Evolutionary conservation across 805 yeast genomes (phyloP).

Genomic region (Pichia eremophila): DNA sequence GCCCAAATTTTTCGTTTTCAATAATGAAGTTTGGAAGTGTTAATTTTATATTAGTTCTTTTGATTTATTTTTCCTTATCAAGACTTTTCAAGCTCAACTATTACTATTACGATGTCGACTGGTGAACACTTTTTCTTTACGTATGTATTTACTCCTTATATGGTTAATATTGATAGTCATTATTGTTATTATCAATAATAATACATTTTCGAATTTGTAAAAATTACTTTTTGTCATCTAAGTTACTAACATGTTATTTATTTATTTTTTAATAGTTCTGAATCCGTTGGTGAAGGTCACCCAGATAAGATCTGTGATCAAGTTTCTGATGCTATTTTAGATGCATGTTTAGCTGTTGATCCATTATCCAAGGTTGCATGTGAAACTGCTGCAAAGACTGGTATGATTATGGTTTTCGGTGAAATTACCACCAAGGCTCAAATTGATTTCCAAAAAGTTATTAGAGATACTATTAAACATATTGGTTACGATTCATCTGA

Average conservation of each 20-base stretch:
- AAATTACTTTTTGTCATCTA: too few species aligned
- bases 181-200: too few species aligned
- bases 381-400: conserved; percentile 98
- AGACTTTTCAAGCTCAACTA: not conserved
- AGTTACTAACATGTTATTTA: conserved; percentile 1
- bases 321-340: conserved; percentile 95
- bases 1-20: not conserved
- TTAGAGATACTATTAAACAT: conserved; percentile 97
- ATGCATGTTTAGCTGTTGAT: conserved; percentile 92
- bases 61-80: not conserved
- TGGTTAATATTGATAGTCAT: too few species aligned
- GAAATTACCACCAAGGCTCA: conserved; percentile 96
- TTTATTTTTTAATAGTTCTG: conserved; percentile 53
- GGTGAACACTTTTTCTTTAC: conserved; percentile 26
- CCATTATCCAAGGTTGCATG: conserved; percentile 98
- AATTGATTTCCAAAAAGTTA: conserved; percentile 92
- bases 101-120: conserved; percentile 8
- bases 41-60: not conserved
- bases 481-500: conserved; percentile 95
- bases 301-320: conserved; percentile 97
- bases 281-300: conserved; percentile 91
- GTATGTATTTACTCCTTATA: conserved; percentile 10
- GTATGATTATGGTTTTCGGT: conserved; percentile 99
- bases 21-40: not conserved
- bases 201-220: too few species aligned